Evolutionary conservation across 192 early-diverging fungal genomes (phyloP).

Genomic region (Coemansia furcata): DNA sequence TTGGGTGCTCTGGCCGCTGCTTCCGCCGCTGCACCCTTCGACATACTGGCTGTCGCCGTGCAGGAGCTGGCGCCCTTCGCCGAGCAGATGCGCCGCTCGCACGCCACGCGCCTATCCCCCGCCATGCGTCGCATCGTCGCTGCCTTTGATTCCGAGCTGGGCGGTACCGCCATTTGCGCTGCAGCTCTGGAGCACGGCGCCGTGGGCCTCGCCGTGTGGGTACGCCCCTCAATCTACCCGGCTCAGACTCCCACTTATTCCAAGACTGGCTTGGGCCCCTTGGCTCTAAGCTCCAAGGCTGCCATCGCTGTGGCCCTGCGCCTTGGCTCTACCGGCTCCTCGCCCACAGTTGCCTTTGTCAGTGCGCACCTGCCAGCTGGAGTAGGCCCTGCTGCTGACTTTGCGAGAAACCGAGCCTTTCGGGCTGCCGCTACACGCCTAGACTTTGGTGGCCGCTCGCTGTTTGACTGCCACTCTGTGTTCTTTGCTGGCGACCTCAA

Average conservation of each 20-base stretch:
- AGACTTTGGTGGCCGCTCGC: not conserved
- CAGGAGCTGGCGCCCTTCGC: not conserved
- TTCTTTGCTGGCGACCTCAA: constrained; percentile 4
- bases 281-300: not conserved
- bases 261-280: not conserved
- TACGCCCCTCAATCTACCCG: not conserved
- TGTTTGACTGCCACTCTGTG: not conserved
- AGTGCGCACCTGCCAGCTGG: not conserved
- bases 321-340: not conserved
- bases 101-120: not conserved
- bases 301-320: not conserved
- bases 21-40: not conserved
- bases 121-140: not conserved
- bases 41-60: not conserved
- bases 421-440: not conserved
- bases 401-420: not conserved
- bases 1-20: not conserved
- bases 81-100: not conserved
- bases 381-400: not conserved
- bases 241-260: not conserved
- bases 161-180: not conserved
- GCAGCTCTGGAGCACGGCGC: constrained; percentile 6
- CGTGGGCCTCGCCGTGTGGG: constrained; percentile 1
- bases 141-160: not conserved
- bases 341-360: not conserved